Evolutionary conservation across 2,329 filamentous ascomycete genomes (phyloP).

Genomic region (Phialophora chinensis): DNA sequence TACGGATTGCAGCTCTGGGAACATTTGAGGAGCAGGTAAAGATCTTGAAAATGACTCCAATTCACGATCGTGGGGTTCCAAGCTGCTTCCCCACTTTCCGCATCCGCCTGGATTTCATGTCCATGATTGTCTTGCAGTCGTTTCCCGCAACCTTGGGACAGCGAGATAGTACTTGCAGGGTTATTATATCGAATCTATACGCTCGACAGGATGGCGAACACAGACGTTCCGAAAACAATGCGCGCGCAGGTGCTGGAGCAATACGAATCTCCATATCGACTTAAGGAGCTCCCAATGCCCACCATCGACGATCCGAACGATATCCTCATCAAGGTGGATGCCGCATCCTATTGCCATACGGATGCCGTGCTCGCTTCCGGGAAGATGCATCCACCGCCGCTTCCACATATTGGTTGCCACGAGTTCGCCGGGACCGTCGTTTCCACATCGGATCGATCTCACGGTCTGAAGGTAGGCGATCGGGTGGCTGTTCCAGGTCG

Average conservation of each 20-base stretch:
- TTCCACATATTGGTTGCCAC: conserved; percentile 54
- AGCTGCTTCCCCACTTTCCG: background rate
- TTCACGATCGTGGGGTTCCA: background rate
- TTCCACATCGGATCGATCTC: conserved; percentile 24
- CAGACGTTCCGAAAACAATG: conserved; percentile 31
- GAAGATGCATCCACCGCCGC: conserved; percentile 45
- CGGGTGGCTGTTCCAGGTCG: conserved; percentile 25
- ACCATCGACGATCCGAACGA: conserved; percentile 52
- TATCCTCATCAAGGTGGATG: conserved; percentile 54
- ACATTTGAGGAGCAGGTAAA: too few relatives aligned
- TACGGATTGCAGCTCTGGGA: too few relatives aligned
- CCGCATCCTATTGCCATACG: conserved; percentile 57
- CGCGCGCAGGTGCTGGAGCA: conserved; percentile 31
- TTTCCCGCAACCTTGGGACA: background rate
- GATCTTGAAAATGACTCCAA: background rate
- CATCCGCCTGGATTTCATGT: background rate
- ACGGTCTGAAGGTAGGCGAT: conserved; percentile 18
- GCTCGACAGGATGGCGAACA: background rate
- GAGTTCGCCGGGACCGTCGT: conserved; percentile 56
- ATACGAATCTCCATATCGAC: conserved; percentile 33
- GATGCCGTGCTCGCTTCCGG: conserved; percentile 48
- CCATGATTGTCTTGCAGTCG: background rate
- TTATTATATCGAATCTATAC: background rate
- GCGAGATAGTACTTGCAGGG: background rate
- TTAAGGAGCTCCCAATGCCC: conserved; percentile 40